Conservation (phyloP, 768 basidiomycete genomes). For the Mycena olivaceomarginata region DNA sequence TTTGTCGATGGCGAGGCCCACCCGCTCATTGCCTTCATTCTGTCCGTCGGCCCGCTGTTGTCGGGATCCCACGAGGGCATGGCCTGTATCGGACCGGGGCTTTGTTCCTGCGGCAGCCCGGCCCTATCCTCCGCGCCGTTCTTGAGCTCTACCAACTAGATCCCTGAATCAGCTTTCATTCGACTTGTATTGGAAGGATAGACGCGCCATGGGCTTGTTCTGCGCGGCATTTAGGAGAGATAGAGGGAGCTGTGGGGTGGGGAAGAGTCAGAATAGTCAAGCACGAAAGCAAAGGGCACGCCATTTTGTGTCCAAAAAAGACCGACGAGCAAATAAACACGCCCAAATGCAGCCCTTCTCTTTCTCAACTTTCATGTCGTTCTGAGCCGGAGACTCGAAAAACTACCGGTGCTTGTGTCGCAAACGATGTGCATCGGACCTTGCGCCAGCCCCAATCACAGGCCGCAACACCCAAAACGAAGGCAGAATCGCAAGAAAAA, state of each 20-base stretch:
- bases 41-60: no score
- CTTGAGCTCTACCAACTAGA: conserved; percentile 93
- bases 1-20: no score
- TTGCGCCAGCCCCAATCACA: no score
- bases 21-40: no score
- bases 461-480: no score
- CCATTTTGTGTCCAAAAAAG: conserved; percentile 30
- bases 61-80: no score
- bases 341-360: neutral
- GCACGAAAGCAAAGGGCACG: neutral
- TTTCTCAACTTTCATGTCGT: neutral
- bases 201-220: conserved; percentile 96
- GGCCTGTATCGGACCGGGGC: no score
- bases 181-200: neutral
- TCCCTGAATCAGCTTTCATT: neutral
- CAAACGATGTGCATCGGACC: no score
- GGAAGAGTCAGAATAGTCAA: neutral
- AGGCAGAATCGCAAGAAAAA: no score
- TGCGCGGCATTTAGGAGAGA: conserved; percentile 98
- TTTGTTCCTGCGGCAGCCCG: no score
- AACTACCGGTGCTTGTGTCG: no score
- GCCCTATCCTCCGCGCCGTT: conserved; percentile 75
- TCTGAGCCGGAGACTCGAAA: no score
- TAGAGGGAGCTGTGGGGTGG: conserved; percentile 86
- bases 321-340: neutral